These are phyloP conservation scores for Penicillium sp. DNA, from an alignment of 2,329 filamentous ascomycete species.

Conservation along the genomic window DNA sequence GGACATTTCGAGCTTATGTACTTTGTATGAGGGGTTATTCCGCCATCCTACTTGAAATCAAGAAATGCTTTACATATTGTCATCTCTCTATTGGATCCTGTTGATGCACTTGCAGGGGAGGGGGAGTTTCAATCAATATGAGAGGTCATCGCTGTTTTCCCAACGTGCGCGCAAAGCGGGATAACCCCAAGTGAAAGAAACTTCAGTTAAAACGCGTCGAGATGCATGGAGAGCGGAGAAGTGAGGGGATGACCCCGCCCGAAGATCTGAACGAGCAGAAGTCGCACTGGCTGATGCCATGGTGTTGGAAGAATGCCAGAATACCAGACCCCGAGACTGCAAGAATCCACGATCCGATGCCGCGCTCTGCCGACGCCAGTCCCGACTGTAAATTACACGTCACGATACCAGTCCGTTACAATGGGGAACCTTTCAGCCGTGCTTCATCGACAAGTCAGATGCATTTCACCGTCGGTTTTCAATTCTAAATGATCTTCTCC, in stretches of 20 bases:
- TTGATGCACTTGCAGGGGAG: not conserved
- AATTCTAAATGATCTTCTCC: not conserved
- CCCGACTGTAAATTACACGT: slow-evolving; percentile 4
- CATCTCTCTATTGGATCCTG: not conserved
- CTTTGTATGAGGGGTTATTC: not conserved
- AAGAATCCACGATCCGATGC: not conserved
- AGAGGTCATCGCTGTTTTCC: not conserved
- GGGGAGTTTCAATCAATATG: not conserved
- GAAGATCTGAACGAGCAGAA: not conserved
- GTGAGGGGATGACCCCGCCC: slow-evolving; percentile 9
- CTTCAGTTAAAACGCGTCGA: not conserved
- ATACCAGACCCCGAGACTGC: not conserved
- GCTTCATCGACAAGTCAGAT: not conserved
- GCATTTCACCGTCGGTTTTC: not conserved
- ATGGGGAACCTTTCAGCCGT: not conserved
- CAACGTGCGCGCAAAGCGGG: not conserved
- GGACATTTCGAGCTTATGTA: not conserved
- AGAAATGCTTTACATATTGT: not conserved
- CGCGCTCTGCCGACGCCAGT: slow-evolving; percentile 2
- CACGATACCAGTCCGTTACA: not conserved
- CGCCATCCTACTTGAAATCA: not conserved
- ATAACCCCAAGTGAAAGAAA: not conserved
- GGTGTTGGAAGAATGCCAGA: too few species aligned
- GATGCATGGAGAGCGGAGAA: slow-evolving; percentile 8
- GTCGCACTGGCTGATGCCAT: not conserved